These are phyloP conservation scores for Zygosaccharomyces rouxii DNA, from an alignment of 805 yeast genomes.

Conservation along the genomic window DNA sequence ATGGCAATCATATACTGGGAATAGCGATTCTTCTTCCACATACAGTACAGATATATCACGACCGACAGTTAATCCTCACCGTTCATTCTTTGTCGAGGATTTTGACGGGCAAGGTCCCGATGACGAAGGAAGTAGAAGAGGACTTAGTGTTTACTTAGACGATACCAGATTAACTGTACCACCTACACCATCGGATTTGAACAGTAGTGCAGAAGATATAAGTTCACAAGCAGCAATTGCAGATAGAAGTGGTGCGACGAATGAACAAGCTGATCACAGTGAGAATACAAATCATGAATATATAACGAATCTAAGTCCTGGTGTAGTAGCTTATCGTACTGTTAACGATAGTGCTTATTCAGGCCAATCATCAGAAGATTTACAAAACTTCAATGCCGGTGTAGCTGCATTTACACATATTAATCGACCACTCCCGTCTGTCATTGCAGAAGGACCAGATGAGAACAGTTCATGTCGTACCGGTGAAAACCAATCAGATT, in stretches of 20 bases:
- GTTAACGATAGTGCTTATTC: conserved; percentile 1
- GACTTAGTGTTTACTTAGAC: conserved; percentile 3
- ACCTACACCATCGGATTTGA: conserved; percentile 1
- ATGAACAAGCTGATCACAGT: neutral
- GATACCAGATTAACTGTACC: conserved; percentile 1
- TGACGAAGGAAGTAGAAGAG: neutral
- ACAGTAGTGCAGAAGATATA: neutral
- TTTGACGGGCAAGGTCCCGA: neutral
- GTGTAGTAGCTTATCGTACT: neutral
- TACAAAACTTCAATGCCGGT: neutral
- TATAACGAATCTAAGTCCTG: neutral
- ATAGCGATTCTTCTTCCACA: conserved; percentile 1
- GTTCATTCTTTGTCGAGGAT: conserved; percentile 2
- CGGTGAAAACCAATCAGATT: neutral
- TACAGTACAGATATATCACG: conserved; percentile 3
- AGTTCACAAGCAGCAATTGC: neutral
- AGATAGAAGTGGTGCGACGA: neutral
- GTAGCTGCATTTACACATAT: neutral
- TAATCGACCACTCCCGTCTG: neutral
- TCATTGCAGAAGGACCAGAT: neutral
- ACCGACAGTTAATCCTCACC: neutral
- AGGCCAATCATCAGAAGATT: neutral
- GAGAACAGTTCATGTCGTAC: neutral
- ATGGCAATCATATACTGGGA: neutral
- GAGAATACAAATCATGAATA: neutral